Evolutionary conservation across 305 asterid species (phyloP).

Genomic region (Plantago lanceolata): DNA sequence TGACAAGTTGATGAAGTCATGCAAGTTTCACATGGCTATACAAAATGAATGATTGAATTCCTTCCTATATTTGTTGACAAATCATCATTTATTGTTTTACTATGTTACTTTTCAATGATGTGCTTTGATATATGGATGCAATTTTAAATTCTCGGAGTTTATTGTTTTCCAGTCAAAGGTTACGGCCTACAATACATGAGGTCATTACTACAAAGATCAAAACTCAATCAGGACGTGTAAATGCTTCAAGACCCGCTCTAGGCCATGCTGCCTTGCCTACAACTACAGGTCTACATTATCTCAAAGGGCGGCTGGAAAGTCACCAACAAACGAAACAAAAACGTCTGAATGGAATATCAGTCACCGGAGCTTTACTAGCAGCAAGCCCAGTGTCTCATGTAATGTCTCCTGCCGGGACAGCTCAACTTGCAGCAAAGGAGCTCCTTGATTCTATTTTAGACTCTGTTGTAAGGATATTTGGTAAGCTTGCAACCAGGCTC

Average conservation of each 20-base stretch:
- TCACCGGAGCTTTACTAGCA: slow-evolving; percentile 60
- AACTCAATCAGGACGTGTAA: slow-evolving; percentile 61
- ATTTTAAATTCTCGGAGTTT: slow-evolving; percentile 22
- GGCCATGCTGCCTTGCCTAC: slow-evolving; percentile 54
- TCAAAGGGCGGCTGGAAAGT: slow-evolving; percentile 66
- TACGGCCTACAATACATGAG: slow-evolving; percentile 91
- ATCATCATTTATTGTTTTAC: background rate
- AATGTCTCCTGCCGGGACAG: slow-evolving; percentile 94
- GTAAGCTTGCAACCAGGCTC: slow-evolving; percentile 41
- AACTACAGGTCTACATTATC: slow-evolving; percentile 59
- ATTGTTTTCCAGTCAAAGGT: slow-evolving; percentile 61
- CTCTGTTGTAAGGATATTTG: slow-evolving; percentile 72
- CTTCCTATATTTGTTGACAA: background rate
- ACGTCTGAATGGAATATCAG: slow-evolving; percentile 66
- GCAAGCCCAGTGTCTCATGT: slow-evolving; percentile 91
- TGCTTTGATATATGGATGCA: slow-evolving; percentile 7
- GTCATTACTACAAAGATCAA: slow-evolving; percentile 80
- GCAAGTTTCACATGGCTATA: background rate
- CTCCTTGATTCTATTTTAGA: slow-evolving; percentile 87
- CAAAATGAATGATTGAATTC: background rate
- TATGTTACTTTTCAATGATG: background rate
- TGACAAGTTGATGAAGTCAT: background rate
- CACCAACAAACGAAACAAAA: slow-evolving; percentile 63
- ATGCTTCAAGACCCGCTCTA: slow-evolving; percentile 54
- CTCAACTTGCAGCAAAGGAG: slow-evolving; percentile 79